Conservation (phyloP, 805 yeast species). For the Yarrowia sp. region DNA sequence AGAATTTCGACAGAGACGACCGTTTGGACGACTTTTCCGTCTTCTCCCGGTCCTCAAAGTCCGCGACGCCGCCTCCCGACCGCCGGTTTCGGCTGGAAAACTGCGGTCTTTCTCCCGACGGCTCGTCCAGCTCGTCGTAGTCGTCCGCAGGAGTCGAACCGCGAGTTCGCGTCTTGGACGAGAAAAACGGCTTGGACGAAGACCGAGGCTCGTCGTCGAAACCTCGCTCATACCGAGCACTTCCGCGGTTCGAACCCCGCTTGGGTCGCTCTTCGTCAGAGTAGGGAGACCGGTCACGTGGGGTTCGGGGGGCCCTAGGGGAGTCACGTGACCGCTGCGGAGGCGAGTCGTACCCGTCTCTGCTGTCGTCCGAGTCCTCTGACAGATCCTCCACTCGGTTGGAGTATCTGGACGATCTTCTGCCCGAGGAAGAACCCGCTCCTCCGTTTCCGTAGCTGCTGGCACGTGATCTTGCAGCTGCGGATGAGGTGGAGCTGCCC, state of each 20-base stretch:
- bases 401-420: constrained; percentile 21
- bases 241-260: background rate
- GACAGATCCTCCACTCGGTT: constrained; percentile 29
- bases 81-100: constrained; percentile 27
- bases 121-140: background rate
- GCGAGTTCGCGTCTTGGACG: constrained; percentile 27
- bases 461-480: constrained; percentile 11
- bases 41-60: constrained; percentile 8
- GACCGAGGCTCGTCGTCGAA: constrained; percentile 23
- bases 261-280: constrained; percentile 6
- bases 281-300: constrained; percentile 6
- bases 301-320: background rate
- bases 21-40: constrained; percentile 20
- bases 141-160: constrained; percentile 17
- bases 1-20: constrained; percentile 18
- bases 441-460: constrained; percentile 4
- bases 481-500: background rate
- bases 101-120: background rate
- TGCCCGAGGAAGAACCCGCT: background rate
- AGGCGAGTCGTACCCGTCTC: background rate
- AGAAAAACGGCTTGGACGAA: constrained; percentile 14
- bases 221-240: constrained; percentile 14
- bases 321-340: constrained; percentile 6
- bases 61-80: constrained; percentile 24
- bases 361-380: constrained; percentile 21